These are phyloP conservation scores for Backusella parvicylindrica DNA, from an alignment of 192 early-diverging fungal genomes.

Conservation along the genomic window DNA sequence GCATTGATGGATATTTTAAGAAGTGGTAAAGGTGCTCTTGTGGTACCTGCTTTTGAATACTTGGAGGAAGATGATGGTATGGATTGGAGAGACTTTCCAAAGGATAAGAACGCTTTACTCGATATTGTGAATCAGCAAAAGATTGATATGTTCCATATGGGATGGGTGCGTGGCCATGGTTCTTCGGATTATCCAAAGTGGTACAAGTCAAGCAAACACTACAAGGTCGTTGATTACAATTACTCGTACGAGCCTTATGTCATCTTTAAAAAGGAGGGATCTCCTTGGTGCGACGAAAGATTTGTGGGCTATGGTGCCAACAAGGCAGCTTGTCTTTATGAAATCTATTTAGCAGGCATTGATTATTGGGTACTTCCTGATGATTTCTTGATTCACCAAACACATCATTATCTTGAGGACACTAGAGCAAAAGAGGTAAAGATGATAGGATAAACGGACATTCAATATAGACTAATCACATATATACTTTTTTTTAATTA, in stretches of 20 bases:
- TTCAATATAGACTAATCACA: neutral
- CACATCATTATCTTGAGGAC: slow-evolving; percentile 54
- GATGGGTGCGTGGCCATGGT: slow-evolving; percentile 54
- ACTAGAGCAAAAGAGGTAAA: slow-evolving; percentile 51
- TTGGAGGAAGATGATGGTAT: slow-evolving; percentile 49
- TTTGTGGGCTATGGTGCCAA: slow-evolving; percentile 64
- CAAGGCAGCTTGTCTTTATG: slow-evolving; percentile 59
- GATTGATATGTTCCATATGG: slow-evolving; percentile 55
- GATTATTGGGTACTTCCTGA: slow-evolving; percentile 55
- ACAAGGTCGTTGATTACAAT: slow-evolving; percentile 52
- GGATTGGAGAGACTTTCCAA: slow-evolving; percentile 48
- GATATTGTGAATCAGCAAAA: slow-evolving; percentile 41
- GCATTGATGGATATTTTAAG: slow-evolving; percentile 41
- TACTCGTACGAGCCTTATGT: slow-evolving; percentile 60
- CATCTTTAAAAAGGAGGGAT: slow-evolving; percentile 48
- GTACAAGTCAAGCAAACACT: slow-evolving; percentile 42
- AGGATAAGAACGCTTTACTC: slow-evolving; percentile 39
- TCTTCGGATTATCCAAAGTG: slow-evolving; percentile 54
- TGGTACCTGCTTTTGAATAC: slow-evolving; percentile 60
- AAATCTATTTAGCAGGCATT: slow-evolving; percentile 56
- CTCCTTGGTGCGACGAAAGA: slow-evolving; percentile 58
- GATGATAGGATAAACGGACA: neutral
- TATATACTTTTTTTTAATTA: neutral
- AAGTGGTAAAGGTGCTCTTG: slow-evolving; percentile 45
- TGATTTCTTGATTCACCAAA: slow-evolving; percentile 58